phyloP scores from a whole-genome alignment of 2,329 filamentous ascomycete species.

The Xylaria sp. region DNA sequence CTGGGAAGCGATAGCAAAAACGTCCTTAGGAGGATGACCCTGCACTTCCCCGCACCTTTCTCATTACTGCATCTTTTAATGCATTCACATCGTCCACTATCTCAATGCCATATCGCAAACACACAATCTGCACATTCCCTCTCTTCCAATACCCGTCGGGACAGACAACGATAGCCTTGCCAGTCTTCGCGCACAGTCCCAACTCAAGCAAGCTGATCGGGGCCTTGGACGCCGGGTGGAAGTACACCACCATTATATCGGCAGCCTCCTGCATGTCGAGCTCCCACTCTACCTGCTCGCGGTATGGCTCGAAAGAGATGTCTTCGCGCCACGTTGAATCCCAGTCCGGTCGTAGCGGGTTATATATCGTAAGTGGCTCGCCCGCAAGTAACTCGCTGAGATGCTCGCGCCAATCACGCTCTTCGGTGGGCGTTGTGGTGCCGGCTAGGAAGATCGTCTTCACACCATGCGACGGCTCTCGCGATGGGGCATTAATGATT shows the following conservation, averaged over 20 bases:
- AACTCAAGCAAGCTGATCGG: constrained; percentile 71
- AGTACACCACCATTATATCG: constrained; percentile 67
- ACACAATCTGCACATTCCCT: constrained; percentile 71
- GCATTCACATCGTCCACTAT: constrained; percentile 57
- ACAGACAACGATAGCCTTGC: constrained; percentile 65
- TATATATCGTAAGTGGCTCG: constrained; percentile 64
- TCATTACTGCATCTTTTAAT: constrained; percentile 53
- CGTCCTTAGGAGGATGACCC: background rate
- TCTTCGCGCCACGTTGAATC: constrained; percentile 64
- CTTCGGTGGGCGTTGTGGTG: constrained; percentile 58
- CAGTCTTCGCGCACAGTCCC: constrained; percentile 60
- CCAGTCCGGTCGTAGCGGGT: constrained; percentile 69
- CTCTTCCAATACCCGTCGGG: constrained; percentile 64
- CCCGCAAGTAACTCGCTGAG: constrained; percentile 57
- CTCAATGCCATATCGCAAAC: constrained; percentile 59
- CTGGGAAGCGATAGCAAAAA: background rate
- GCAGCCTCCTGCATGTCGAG: constrained; percentile 65
- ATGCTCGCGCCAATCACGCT: constrained; percentile 63
- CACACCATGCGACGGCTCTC: constrained; percentile 34
- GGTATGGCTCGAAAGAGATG: constrained; percentile 58
- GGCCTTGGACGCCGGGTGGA: constrained; percentile 63
- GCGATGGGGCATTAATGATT: constrained; percentile 49
- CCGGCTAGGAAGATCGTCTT: constrained; percentile 68
- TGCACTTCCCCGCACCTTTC: constrained; percentile 44
- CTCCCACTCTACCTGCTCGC: constrained; percentile 68